Conservation (phyloP, 768 basidiomycete species). For the Lactarius deliciosus region DNA sequence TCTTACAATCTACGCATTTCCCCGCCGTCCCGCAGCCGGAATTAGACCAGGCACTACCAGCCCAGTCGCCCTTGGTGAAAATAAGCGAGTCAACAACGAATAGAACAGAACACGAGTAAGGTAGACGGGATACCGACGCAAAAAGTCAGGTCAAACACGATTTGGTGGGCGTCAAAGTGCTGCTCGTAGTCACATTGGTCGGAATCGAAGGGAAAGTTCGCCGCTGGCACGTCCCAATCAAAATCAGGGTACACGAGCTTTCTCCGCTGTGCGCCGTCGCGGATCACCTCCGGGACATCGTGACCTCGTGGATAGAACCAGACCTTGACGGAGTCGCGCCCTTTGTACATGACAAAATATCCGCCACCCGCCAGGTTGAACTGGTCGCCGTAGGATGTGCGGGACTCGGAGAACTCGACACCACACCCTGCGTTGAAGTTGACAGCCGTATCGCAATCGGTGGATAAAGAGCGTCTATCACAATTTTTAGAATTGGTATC, state of each 20-base stretch:
- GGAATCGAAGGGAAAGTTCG: constrained; percentile 33
- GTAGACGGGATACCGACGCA: constrained; percentile 44
- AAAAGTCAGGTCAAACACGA: constrained; percentile 62
- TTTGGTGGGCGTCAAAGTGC: constrained; percentile 53
- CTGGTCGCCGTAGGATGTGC: constrained; percentile 44
- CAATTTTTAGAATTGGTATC: background rate
- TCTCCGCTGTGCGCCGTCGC: constrained; percentile 16
- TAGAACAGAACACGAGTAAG: constrained; percentile 9
- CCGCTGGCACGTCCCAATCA: background rate
- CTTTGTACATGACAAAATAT: constrained; percentile 54
- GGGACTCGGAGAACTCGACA: constrained; percentile 40
- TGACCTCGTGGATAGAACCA: constrained; percentile 62
- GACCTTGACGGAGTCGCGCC: constrained; percentile 43
- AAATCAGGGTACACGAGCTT: constrained; percentile 15
- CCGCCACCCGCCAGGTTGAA: constrained; percentile 61
- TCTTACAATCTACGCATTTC: constrained; percentile 50
- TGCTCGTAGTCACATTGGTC: constrained; percentile 49
- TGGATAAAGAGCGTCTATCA: constrained; percentile 41
- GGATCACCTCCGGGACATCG: constrained; percentile 46
- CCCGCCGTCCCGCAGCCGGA: constrained; percentile 41
- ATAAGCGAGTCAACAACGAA: background rate
- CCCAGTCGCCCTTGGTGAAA: constrained; percentile 27
- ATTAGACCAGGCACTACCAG: constrained; percentile 10
- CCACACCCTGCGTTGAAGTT: constrained; percentile 67
- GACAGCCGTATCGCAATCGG: constrained; percentile 48